Conservation (phyloP, 306 rosid species). For the Trifolium subterraneum region DNA sequence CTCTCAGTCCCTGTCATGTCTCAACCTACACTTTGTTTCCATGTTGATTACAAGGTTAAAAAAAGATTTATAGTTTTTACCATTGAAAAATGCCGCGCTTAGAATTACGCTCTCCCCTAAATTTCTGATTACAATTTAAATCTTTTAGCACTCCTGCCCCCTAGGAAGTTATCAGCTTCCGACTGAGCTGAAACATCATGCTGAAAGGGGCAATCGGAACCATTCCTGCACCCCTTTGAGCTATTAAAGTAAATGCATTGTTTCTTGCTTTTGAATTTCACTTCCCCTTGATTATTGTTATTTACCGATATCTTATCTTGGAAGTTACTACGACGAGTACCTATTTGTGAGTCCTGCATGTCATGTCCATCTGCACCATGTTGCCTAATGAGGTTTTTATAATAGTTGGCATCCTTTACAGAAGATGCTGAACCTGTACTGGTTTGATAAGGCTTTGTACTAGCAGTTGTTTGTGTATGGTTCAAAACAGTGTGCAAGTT, state of each 20-base stretch:
- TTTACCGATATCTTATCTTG: slow-evolving; percentile 51
- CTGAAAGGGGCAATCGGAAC: slow-evolving; percentile 57
- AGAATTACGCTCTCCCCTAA: slow-evolving; percentile 34
- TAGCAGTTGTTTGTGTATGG: slow-evolving; percentile 39
- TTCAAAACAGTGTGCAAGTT: slow-evolving; percentile 21
- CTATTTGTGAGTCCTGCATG: slow-evolving; percentile 51
- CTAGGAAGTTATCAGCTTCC: slow-evolving; percentile 41
- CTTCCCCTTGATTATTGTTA: slow-evolving; percentile 47
- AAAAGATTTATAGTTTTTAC: not conserved
- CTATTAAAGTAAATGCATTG: slow-evolving; percentile 68
- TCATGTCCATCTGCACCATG: slow-evolving; percentile 61
- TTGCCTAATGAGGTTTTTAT: slow-evolving; percentile 67
- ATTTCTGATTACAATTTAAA: slow-evolving; percentile 51
- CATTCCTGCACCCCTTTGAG: slow-evolving; percentile 74
- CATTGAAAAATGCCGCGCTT: not conserved
- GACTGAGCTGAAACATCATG: slow-evolving; percentile 54
- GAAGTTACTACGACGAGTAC: slow-evolving; percentile 46
- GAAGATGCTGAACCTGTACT: slow-evolving; percentile 40
- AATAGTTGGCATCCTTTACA: slow-evolving; percentile 65
- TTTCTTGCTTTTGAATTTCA: slow-evolving; percentile 55
- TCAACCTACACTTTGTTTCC: not conserved
- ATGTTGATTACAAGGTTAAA: not conserved
- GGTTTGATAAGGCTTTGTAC: slow-evolving; percentile 35
- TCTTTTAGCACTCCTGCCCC: slow-evolving; percentile 58
- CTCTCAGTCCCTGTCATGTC: not conserved